A percentile compares a stretch with the other conserved stretches of the same genome.
Evolutionary conservation across 139 green algal species (phyloP).

Genomic region (Zygnema cylindricum): DNA sequence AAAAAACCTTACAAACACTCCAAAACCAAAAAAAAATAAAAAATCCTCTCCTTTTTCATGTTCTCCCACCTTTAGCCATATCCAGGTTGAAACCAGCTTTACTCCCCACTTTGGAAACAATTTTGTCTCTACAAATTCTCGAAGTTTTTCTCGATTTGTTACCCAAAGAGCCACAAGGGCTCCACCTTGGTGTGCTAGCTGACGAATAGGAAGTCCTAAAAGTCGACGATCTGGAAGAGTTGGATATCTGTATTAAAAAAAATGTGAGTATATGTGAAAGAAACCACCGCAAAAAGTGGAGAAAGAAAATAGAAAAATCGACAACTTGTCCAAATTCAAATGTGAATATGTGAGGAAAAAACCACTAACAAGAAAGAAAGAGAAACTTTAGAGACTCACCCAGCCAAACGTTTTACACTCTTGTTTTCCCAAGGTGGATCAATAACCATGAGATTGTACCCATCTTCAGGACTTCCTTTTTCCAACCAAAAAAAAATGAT

Average conservation of each 20-base stretch:
- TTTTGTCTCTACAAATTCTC: constrained; percentile 72
- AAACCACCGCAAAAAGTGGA: too few species aligned
- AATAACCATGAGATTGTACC: constrained; percentile 69
- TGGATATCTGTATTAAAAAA: constrained; percentile 62
- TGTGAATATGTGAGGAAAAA: too few species aligned
- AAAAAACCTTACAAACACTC: too few species aligned
- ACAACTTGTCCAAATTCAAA: too few species aligned
- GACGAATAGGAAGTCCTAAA: constrained; percentile 68
- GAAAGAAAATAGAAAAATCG: too few species aligned
- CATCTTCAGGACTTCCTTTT: not conserved
- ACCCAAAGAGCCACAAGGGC: constrained; percentile 80
- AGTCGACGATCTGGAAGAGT: constrained; percentile 74
- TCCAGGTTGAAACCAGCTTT: constrained; percentile 72
- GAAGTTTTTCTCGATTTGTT: constrained; percentile 79
- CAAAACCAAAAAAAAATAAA: too few species aligned
- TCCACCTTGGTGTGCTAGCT: constrained; percentile 58
- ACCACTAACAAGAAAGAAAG: not conserved
- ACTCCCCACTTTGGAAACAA: constrained; percentile 80
- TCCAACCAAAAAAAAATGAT: not conserved
- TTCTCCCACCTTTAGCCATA: constrained; percentile 76
- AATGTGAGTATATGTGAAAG: too few species aligned
- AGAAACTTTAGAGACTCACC: constrained; percentile 41
- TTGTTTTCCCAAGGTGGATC: constrained; percentile 85
- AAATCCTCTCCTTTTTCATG: too few species aligned
- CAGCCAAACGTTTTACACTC: constrained; percentile 61